Evolutionary conservation across 768 basidiomycete genomes (phyloP), one percentile per base, ranked within the genome.

Genomic region (Boletus rufocinnamomeus): DNA sequence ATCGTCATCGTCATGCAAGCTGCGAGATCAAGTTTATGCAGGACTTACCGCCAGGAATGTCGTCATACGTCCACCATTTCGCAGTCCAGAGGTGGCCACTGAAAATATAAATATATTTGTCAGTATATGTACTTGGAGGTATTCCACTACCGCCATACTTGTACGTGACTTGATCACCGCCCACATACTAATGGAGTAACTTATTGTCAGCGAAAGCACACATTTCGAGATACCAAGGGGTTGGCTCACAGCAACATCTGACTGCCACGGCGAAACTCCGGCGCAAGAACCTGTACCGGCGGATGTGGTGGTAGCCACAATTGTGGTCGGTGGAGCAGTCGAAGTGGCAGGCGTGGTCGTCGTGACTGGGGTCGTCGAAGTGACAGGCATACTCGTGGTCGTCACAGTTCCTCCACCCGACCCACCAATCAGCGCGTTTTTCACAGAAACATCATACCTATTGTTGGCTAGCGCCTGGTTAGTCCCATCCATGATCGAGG

Each of bases 401-500:
- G 54, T 56, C 19, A 11, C 10, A 4, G 61, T 37, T 17, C 67
- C 65, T 8, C 63, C 40, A 63, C 56, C 54, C 76, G 70, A 30
- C 70, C 77, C 85, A 17, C 81, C 79, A 13, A 70, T 69, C 25
- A 88, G 75, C 30, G 82, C 79, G 57, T 79, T 76, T 67, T 89
- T 88, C 54, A 87, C 80, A 4, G 79, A 80, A n/a, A 77, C 57
- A 65, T 87, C 85, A 63, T 80, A 88, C 19, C 82, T 79, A 46
- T 73, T 73, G 65, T 89, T 88, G 23, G 76, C 86, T 78, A 54
- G 8, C 11, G 5, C 11, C n/a, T 19, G 11, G 21, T 64, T 3
- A 58, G 41, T 40, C 27, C 4, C 8, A 27, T 52, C 32, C 40
- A 41, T 23, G 25, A 19, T 27, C 28, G 3, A 28, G 6, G 14